Evolutionary conservation across 1,139 yeast species (phyloP).

Genomic region (Taphrina deformans): DNA sequence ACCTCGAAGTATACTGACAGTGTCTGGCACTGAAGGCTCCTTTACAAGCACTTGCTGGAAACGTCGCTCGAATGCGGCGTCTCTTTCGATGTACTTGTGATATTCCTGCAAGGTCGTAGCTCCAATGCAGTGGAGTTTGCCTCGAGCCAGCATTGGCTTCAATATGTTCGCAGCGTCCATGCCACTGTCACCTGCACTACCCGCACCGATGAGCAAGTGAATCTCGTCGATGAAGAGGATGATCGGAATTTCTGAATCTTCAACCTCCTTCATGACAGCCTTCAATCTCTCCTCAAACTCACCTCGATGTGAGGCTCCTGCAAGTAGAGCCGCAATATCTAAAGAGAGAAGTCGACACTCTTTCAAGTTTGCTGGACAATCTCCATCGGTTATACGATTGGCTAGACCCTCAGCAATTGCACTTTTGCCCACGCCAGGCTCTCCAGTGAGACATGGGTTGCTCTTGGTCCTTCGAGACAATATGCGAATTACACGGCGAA

Average conservation of each 20-base stretch:
- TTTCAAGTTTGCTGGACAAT: slow-evolving; percentile 84
- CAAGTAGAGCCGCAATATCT: slow-evolving; percentile 92
- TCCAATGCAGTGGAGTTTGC: slow-evolving; percentile 94
- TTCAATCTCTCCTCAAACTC: slow-evolving; percentile 97
- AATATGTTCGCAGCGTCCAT: slow-evolving; percentile 92
- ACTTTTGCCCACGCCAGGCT: slow-evolving; percentile 99
- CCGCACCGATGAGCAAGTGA: slow-evolving; percentile 99
- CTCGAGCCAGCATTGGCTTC: slow-evolving; percentile 97
- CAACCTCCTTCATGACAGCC: slow-evolving; percentile 92
- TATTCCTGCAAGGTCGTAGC: slow-evolving; percentile 96
- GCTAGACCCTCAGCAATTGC: slow-evolving; percentile 98
- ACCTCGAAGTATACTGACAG: slow-evolving; percentile 94
- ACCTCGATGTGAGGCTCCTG: slow-evolving; percentile 98
- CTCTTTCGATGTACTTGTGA: slow-evolving; percentile 88
- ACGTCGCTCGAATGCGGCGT: slow-evolving; percentile 98
- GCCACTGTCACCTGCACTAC: slow-evolving; percentile 55
- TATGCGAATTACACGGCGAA: slow-evolving; percentile 89
- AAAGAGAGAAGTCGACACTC: slow-evolving; percentile 78
- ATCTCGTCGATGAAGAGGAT: slow-evolving; percentile 92
- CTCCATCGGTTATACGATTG: slow-evolving; percentile 91
- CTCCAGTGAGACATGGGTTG: slow-evolving; percentile 95
- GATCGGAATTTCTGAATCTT: slow-evolving; percentile 80
- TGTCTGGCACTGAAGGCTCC: slow-evolving; percentile 88
- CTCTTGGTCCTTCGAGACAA: slow-evolving; percentile 94
- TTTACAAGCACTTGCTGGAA: slow-evolving; percentile 96